Conservation (phyloP, 371 early-diverging fungal genomes). For the Mucor irregularis region DNA sequence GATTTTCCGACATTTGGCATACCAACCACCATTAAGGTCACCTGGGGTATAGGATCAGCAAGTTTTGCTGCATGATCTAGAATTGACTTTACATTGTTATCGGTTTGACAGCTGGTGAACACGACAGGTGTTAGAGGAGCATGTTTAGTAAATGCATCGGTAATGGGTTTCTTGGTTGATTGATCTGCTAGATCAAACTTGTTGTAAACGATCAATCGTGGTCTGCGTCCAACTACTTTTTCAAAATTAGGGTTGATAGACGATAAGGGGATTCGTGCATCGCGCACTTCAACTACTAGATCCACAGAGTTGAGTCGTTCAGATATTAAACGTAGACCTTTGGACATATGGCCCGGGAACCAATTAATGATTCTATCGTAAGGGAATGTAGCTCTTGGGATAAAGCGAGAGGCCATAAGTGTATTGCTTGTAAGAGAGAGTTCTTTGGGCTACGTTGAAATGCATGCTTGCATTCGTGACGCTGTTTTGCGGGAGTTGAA, state of each 20-base stretch:
- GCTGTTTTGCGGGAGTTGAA: too few species aligned
- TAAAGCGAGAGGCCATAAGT: slow-evolving; percentile 17
- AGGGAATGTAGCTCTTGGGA: slow-evolving; percentile 48
- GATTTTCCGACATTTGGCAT: slow-evolving; percentile 98
- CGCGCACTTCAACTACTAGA: slow-evolving; percentile 90
- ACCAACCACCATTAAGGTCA: slow-evolving; percentile 85
- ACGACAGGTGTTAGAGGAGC: slow-evolving; percentile 58
- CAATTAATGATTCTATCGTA: slow-evolving; percentile 84
- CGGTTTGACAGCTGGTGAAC: slow-evolving; percentile 73
- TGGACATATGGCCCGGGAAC: slow-evolving; percentile 96
- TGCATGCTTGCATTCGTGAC: too few species aligned
- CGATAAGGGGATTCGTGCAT: slow-evolving; percentile 91
- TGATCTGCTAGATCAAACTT: slow-evolving; percentile 88
- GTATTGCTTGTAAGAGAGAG: neutral
- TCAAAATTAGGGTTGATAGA: slow-evolving; percentile 88
- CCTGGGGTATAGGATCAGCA: slow-evolving; percentile 45
- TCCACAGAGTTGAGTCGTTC: slow-evolving; percentile 77
- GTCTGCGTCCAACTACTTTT: slow-evolving; percentile 60
- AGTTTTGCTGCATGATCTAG: slow-evolving; percentile 61
- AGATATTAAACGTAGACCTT: slow-evolving; percentile 77
- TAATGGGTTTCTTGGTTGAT: slow-evolving; percentile 37
- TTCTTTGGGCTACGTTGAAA: too few species aligned
- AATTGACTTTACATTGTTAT: slow-evolving; percentile 64
- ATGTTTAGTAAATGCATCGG: slow-evolving; percentile 52
- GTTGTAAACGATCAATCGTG: slow-evolving; percentile 88